Base-by-base conservation (phyloP, 768 basidiomycete genomes). In the Auricularia cornea region DNA sequence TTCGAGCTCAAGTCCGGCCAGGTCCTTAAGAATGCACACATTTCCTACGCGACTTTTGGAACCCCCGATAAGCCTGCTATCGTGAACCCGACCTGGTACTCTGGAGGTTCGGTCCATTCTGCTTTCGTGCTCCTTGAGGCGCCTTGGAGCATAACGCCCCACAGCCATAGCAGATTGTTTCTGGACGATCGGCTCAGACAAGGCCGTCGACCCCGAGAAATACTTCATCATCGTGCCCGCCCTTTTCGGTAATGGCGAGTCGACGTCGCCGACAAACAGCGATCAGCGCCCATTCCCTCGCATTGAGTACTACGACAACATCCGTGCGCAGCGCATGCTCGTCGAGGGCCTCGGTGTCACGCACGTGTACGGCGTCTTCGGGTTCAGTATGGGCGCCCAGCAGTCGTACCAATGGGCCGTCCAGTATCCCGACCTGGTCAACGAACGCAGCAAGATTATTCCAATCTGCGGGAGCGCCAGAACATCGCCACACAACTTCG, bases 361-460 rank as follows among this genome's bases (percentile, higher is more conserved):
- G 44, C 48, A 62, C 29, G 32, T 35, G 5, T 30, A 33, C 28
- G 61, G 44, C 12, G 61, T 62, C 4, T 30, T 52, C n/a, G 61
- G 61, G 18, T 62, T 31, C 14, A 52, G 44, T 20, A 62, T 62
- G 61, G 61, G 61, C 23, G 61, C 61, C 31, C 32, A 23, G 44
- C 61, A 62, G 44, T 31, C 61, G 16, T 62, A 62, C 52, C 61
- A 62, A 33, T 62, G 61, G 61, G 61, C 61, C 41, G 33, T 35
- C 4, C 61, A 62, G 52, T 62, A 44, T n/a, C 61, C 61, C 6
- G 48, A 44, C 29, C 52, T 62, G 44, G 33, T 62, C 14, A 29
- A 62, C 18, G n/a, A n/a, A n/a, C n/a, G n/a, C n/a, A n/a, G n/a
- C n/a, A 41, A 31, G 23, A 62, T 62, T 44, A 35, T 62, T 31